Evolutionary conservation across 2,329 filamentous ascomycete species (phyloP), one percentile per base, ranked within the genome.

Genomic region (Botrytis squamosa): DNA sequence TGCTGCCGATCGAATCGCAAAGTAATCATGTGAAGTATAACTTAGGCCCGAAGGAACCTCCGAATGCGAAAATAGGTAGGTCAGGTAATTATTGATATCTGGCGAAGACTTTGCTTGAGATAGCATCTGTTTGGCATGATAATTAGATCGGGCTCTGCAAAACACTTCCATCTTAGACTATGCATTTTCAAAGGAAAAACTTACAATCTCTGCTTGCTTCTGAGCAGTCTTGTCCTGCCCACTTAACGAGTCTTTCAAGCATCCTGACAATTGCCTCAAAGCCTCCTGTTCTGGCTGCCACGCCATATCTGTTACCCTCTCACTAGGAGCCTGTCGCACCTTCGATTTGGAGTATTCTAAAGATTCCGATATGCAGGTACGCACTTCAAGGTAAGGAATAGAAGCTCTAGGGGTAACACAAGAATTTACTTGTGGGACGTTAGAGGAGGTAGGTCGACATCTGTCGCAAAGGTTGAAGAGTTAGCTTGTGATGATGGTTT

Each of bases 41-140:
- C 85, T 85, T 81, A 93, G 85, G 76, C 86, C 90, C 73, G 85
- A 83, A 65, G 92, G 89, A 69, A 87, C 85, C 76, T 90, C 87
- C 73, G 89, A 82, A 79, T 89, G 94, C 75, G 93, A 93, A 83
- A 97, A 93, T 76, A 99, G 89, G 83, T 93, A 98, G 78, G 93
- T 93, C 63, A 99, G 90, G 83, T 99, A 99, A 84, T 98, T 98
- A 86, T 97, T 95, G 86, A 98, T 93, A 82, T 98, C 95, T 67
- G 95, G 95, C 18, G 93, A 96, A 70, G 87, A 85, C 82, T 93
- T 97, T 75, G 95, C 96, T 85, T 97, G 93, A 77, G 90, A 87
- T 79, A 99, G 93, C 93, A 98, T 97, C 96, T 98, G 79, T 76
- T 72, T 71, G 69, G 65, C 69, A 78, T 76, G 25, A 67, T 65